Conservation (phyloP, 371 early-diverging fungal genomes). For the Gilbertella persicaria region DNA sequence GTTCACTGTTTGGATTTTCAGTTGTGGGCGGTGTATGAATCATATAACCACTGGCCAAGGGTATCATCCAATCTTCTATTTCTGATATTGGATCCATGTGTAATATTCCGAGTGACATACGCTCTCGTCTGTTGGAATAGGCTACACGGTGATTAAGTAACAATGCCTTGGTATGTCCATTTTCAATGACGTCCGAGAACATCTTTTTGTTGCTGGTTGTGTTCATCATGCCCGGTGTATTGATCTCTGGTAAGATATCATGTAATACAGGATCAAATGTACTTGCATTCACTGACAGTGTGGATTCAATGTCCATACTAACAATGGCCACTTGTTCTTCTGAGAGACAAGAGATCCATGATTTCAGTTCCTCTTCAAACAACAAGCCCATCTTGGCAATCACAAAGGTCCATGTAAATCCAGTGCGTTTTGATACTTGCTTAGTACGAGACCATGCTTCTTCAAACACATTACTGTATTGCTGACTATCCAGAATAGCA, state of each 20-base stretch:
- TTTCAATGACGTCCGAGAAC: slow-evolving; percentile 22
- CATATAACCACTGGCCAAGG: slow-evolving; percentile 61
- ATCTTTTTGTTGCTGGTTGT: slow-evolving; percentile 6
- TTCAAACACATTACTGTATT: slow-evolving; percentile 19
- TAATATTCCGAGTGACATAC: slow-evolving; percentile 30
- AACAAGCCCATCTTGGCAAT: slow-evolving; percentile 49
- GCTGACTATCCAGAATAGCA: slow-evolving; percentile 24
- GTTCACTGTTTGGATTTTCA: slow-evolving; percentile 43
- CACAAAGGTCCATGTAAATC: slow-evolving; percentile 45
- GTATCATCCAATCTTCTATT: slow-evolving; percentile 53
- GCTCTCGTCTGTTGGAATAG: slow-evolving; percentile 45
- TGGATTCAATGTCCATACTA: slow-evolving; percentile 53
- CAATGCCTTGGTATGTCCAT: slow-evolving; percentile 47
- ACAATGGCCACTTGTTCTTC: slow-evolving; percentile 48
- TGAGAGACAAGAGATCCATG: slow-evolving; percentile 43
- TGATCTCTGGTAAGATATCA: background rate
- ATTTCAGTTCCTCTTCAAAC: slow-evolving; percentile 44
- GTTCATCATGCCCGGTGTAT: slow-evolving; percentile 13
- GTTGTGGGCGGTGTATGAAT: slow-evolving; percentile 44
- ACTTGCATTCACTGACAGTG: slow-evolving; percentile 26
- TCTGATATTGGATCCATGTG: slow-evolving; percentile 23
- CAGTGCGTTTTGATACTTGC: slow-evolving; percentile 31
- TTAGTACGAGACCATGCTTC: slow-evolving; percentile 48
- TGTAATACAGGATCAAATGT: background rate
- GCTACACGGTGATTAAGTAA: slow-evolving; percentile 62